Conservation (phyloP, 495 filamentous ascomycete genomes). For the Hyaloscypha hepaticicola region DNA sequence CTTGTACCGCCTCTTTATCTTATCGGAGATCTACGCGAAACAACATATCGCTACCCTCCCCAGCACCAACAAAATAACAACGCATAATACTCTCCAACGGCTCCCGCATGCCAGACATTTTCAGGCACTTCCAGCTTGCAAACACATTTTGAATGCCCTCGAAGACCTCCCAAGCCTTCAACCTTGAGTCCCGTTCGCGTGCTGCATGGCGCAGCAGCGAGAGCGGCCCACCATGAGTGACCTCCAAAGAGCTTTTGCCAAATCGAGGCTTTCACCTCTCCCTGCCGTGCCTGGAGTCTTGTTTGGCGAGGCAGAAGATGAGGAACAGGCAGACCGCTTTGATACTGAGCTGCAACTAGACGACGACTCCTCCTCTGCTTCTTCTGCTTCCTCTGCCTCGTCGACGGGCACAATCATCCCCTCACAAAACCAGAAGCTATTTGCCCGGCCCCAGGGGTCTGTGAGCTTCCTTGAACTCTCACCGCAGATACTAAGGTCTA, state of each 20-base stretch:
- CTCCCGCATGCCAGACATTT: neutral
- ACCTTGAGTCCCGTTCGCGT: neutral
- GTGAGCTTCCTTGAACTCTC: conserved; percentile 25
- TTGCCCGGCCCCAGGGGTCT: conserved; percentile 66
- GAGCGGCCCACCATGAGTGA: conserved; percentile 66
- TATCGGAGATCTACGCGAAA: neutral
- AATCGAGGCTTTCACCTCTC: conserved; percentile 67
- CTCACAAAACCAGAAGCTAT: conserved; percentile 68
- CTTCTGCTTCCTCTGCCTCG: conserved; percentile 70
- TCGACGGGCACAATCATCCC: conserved; percentile 89
- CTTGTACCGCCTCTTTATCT: neutral
- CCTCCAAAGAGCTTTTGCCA: conserved; percentile 80
- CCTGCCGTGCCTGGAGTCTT: conserved; percentile 51
- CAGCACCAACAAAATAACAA: neutral
- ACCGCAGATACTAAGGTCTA: neutral
- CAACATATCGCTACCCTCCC: neutral
- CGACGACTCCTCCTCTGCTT: conserved; percentile 70
- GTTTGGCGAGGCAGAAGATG: conserved; percentile 51
- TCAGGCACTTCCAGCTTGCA: neutral
- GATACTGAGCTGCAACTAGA: conserved; percentile 43
- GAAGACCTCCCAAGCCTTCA: neutral
- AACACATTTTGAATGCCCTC: neutral
- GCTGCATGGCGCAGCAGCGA: neutral
- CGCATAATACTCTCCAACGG: neutral
- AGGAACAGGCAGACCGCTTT: conserved; percentile 36